Base-by-base conservation (phyloP, 345 rosid genomes). In the Heritiera littoralis region DNA sequence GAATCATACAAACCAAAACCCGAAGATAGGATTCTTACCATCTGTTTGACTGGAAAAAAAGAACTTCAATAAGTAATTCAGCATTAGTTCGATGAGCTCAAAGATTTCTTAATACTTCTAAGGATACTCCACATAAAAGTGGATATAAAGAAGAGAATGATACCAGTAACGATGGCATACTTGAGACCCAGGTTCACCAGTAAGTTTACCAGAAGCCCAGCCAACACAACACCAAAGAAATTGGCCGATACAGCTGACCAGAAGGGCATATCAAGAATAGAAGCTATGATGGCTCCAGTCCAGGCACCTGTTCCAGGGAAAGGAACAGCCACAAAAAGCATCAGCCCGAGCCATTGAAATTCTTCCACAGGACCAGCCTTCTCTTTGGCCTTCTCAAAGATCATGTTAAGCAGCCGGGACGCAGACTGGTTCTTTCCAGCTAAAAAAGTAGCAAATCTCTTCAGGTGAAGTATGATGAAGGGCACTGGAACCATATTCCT, bases 401-500 rank as follows among this genome's bases (percentile, higher is more conserved):
- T 78, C 78, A 88, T 80, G n/a, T 88, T 87, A 3, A 95, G 90
- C 73, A 92, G 58, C 73, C 66, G 80, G 18, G 97, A 93, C 0
- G 89, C 92, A 1, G 92, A 75, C 64, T 23, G 76, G 87, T 90
- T 95, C 83, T 74, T 90, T 63, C 89, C 86, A 66, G 97, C 91
- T 9, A 95, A 74, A 79, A 90, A 91, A 65, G 90, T 82, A 7
- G 95, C 92, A 49, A 95, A 55, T 78, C 73, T 89, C 89, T 92
- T 92, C 77, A 92, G 85, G 84, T 89, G 88, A 49, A 95, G 94
- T 81, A 95, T 72, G 59, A 95, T 93, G 83, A 92, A 90, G 17
- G 98, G 98, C 74, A 95, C 98, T 11, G 98, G 99, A 84, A 93
- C 89, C 99, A 95, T 93, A 77, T 95, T 95, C 85, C 98, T 95